phyloP scores from a whole-genome alignment of 2,329 filamentous ascomycete genomes.

The Metarhizium brunneum region DNA sequence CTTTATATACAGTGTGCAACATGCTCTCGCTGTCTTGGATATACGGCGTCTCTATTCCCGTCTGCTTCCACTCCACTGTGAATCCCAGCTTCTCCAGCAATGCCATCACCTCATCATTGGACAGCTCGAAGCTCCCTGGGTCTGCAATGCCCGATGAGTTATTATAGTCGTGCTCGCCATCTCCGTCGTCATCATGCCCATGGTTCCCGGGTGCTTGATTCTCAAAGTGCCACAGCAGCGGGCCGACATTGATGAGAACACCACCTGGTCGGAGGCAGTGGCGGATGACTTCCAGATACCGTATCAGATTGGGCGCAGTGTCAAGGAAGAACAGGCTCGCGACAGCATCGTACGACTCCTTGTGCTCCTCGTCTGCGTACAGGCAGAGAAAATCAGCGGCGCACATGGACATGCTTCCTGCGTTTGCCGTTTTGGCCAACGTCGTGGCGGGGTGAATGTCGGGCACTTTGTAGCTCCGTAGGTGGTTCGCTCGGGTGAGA shows the following conservation, averaged over 20 bases:
- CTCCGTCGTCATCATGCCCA: conserved; percentile 40
- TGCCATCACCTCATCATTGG: conserved; percentile 75
- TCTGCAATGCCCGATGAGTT: conserved; percentile 66
- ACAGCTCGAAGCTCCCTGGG: conserved; percentile 82
- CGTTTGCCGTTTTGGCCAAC: conserved; percentile 28
- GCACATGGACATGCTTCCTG: conserved; percentile 80
- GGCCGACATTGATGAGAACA: conserved; percentile 81
- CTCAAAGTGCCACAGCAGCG: conserved; percentile 92
- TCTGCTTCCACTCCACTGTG: conserved; percentile 53
- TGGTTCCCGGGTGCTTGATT: conserved; percentile 55
- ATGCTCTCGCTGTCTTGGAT: conserved; percentile 80
- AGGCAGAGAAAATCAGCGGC: conserved; percentile 88
- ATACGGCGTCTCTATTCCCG: conserved; percentile 64
- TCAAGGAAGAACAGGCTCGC: conserved; percentile 94
- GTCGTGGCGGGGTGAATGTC: conserved; percentile 64
- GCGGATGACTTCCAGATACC: conserved; percentile 76
- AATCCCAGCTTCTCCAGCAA: conserved; percentile 73
- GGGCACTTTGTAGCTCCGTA: conserved; percentile 64
- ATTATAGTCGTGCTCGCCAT: conserved; percentile 38
- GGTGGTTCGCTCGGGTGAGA: conserved; percentile 60
- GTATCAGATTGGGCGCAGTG: conserved; percentile 85
- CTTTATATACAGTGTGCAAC: conserved; percentile 73
- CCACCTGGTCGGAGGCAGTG: conserved; percentile 72
- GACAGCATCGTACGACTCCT: conserved; percentile 65
- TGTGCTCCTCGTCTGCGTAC: conserved; percentile 58